Evolutionary conservation across 78 protist species (phyloP).

Genomic region (Dictyostelium purpureum): DNA sequence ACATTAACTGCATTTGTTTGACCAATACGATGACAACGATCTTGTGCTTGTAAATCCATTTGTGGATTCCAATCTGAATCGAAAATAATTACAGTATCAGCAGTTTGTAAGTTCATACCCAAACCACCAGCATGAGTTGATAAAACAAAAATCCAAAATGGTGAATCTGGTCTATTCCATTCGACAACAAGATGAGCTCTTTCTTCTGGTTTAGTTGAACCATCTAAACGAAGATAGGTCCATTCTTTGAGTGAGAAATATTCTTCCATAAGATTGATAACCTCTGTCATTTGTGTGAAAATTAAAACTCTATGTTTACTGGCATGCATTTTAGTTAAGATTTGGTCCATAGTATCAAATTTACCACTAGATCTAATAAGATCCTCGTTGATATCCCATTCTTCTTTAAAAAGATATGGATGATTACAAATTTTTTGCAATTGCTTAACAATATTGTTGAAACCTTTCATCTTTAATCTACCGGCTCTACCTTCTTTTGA

Average conservation of each 20-base stretch:
- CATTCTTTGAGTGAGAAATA: slow-evolving; percentile 47
- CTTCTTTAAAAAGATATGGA: slow-evolving; percentile 94
- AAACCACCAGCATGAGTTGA: slow-evolving; percentile 98
- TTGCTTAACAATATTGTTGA: slow-evolving; percentile 94
- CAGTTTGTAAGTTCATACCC: slow-evolving; percentile 96
- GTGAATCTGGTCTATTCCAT: slow-evolving; percentile 82
- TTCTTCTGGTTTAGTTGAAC: slow-evolving; percentile 88
- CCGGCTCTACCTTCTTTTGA: slow-evolving; percentile 20
- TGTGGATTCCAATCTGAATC: slow-evolving; percentile 98
- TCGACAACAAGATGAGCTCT: slow-evolving; percentile 75
- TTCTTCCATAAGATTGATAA: slow-evolving; percentile 88
- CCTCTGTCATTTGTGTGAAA: slow-evolving; percentile 89
- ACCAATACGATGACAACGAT: slow-evolving; percentile 98
- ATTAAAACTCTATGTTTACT: slow-evolving; percentile 85
- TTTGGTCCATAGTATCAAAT: slow-evolving; percentile 89
- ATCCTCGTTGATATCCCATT: slow-evolving; percentile 32
- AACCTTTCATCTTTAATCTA: slow-evolving; percentile 27
- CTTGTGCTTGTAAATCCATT: slow-evolving; percentile 91
- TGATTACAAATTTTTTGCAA: slow-evolving; percentile 97
- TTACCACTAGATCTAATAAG: slow-evolving; percentile 88
- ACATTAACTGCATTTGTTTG: slow-evolving; percentile 94
- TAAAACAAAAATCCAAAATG: slow-evolving; percentile 87
- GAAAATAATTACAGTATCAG: slow-evolving; percentile 96
- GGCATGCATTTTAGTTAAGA: slow-evolving; percentile 86
- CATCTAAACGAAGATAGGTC: slow-evolving; percentile 91